Evolutionary conservation across 2,329 filamentous ascomycete genomes (phyloP).

Genomic region (Pseudogymnoascus verrucosus): DNA sequence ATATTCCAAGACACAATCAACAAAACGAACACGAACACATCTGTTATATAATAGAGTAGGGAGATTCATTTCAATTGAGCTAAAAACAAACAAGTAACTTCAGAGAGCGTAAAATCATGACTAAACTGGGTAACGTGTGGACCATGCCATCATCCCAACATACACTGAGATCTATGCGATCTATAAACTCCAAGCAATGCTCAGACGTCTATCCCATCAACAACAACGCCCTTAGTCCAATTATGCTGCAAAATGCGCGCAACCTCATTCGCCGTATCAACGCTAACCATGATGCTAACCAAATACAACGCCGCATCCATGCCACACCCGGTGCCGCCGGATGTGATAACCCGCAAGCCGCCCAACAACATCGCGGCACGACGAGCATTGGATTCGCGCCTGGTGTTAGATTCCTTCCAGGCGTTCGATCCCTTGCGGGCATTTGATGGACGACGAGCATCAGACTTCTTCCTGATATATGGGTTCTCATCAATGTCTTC

Average conservation of each 20-base stretch:
- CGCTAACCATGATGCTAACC: slow-evolving; percentile 72
- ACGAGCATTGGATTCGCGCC: slow-evolving; percentile 67
- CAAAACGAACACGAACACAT: not conserved
- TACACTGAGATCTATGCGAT: slow-evolving; percentile 6
- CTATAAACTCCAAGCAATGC: slow-evolving; percentile 14
- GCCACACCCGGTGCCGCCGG: slow-evolving; percentile 69
- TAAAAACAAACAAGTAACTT: slow-evolving; percentile 3
- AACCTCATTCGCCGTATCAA: slow-evolving; percentile 68
- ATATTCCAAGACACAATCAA: not conserved
- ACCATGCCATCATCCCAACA: slow-evolving; percentile 1
- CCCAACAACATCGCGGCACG: slow-evolving; percentile 55
- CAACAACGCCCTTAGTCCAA: slow-evolving; percentile 79
- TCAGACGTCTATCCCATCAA: slow-evolving; percentile 78
- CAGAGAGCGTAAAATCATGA: not conserved
- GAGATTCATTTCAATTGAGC: slow-evolving; percentile 4
- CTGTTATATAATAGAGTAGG: not conserved
- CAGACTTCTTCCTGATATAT: slow-evolving; percentile 70
- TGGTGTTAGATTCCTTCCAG: slow-evolving; percentile 63
- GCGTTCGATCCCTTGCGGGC: slow-evolving; percentile 78
- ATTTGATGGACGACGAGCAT: slow-evolving; percentile 53
- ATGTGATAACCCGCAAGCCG: slow-evolving; percentile 66
- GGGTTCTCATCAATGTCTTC: slow-evolving; percentile 76
- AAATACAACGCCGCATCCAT: slow-evolving; percentile 80
- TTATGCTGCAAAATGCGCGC: slow-evolving; percentile 70
- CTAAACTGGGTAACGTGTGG: slow-evolving; percentile 5